phyloP scores from a whole-genome alignment of 225 moss, liverwort and hornwort genomes.

The Ulota crispa region DNA sequence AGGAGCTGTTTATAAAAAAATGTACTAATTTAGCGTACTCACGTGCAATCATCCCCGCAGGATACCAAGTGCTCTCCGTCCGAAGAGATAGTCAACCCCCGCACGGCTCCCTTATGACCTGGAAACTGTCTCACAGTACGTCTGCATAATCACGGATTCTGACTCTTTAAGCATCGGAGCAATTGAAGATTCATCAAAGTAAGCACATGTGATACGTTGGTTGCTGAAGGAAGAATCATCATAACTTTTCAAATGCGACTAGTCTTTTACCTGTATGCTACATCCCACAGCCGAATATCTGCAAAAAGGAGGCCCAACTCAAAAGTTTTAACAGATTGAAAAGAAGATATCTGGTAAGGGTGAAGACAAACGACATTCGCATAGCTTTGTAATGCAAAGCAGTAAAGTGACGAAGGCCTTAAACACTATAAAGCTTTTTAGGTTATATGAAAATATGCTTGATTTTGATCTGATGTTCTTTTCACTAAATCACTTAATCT shows the following conservation, averaged over 20 bases:
- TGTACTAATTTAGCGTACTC: conserved; percentile 23
- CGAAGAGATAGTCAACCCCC: conserved; percentile 79
- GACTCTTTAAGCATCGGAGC: not conserved
- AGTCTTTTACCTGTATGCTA: conserved; percentile 60
- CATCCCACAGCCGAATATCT: conserved; percentile 96
- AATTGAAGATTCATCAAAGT: not conserved
- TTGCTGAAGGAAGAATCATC: not conserved
- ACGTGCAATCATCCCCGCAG: conserved; percentile 98
- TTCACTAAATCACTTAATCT: not conserved
- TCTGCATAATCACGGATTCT: conserved; percentile 40
- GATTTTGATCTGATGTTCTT: not conserved
- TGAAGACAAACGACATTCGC: not conserved
- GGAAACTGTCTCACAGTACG: conserved; percentile 76
- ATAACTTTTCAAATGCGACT: not conserved
- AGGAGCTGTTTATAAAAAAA: not conserved
- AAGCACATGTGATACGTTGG: not conserved
- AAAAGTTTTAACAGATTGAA: not conserved
- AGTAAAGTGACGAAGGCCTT: not conserved
- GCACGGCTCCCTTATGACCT: conserved; percentile 86
- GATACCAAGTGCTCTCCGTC: conserved; percentile 84
- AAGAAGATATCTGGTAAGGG: not conserved
- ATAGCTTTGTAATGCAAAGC: not conserved
- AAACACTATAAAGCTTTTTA: not conserved
- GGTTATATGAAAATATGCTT: not conserved
- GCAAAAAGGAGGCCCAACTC: conserved; percentile 26